Evolutionary conservation across 768 basidiomycete species (phyloP).

Genomic region (Mycena metata): DNA sequence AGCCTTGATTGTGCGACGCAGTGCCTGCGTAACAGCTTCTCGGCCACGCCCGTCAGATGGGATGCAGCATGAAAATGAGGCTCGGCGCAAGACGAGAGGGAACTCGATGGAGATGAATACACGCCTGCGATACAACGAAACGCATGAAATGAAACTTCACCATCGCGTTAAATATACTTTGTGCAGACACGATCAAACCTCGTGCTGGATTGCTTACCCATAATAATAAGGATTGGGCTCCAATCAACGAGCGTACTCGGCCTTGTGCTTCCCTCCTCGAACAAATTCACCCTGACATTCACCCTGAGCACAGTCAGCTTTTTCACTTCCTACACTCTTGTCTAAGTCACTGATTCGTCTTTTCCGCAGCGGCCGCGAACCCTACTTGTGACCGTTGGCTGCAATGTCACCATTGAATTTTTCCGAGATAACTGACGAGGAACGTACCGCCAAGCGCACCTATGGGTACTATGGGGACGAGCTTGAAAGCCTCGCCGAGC

Average conservation of each 20-base stretch:
- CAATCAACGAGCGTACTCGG: neutral
- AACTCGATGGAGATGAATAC: too few species aligned
- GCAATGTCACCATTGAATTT: slow-evolving; percentile 8
- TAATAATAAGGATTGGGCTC: slow-evolving; percentile 4
- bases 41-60: too few species aligned
- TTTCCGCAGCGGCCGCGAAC: slow-evolving; percentile 4
- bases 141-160: too few species aligned
- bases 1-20: too few species aligned
- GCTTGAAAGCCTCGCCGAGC: slow-evolving; percentile 3
- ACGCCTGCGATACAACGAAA: too few species aligned
- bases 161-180: too few species aligned
- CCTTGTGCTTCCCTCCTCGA: slow-evolving; percentile 1
- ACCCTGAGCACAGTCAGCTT: slow-evolving; percentile 7
- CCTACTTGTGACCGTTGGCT: neutral
- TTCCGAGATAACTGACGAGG: slow-evolving; percentile 1
- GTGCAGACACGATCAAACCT: too few species aligned
- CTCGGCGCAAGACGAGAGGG: too few species aligned
- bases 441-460: neutral
- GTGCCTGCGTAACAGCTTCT: too few species aligned
- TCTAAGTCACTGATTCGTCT: neutral
- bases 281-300: too few species aligned
- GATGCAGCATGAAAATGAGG: too few species aligned
- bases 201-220: slow-evolving; percentile 4
- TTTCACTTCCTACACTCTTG: neutral
- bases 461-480: neutral